Percentiles rank a stretch among this genome's conserved stretches.
Evolutionary conservation across 2,329 filamentous ascomycete genomes (phyloP).

Genomic region (Beauveria caledonica): DNA sequence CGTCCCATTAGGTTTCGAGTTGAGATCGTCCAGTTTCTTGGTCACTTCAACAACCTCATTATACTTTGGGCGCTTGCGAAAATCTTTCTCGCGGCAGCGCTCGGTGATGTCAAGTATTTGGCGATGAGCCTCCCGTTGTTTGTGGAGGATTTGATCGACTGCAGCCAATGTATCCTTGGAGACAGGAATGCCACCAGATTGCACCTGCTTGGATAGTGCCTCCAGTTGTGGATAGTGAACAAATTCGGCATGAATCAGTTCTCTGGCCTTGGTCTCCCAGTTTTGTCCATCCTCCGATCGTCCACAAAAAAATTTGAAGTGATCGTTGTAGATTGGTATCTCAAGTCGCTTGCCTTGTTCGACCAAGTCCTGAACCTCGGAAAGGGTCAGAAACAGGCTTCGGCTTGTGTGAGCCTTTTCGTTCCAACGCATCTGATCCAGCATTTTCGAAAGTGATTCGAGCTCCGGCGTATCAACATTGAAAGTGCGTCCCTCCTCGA

Average conservation of each 20-base stretch:
- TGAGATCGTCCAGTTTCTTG: constrained; percentile 77
- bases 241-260: constrained; percentile 83
- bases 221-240: constrained; percentile 94
- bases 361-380: constrained; percentile 73
- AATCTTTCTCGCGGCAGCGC: constrained; percentile 65
- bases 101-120: constrained; percentile 78
- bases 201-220: constrained; percentile 76
- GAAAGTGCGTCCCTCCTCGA: constrained; percentile 83
- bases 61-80: constrained; percentile 76
- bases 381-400: constrained; percentile 59
- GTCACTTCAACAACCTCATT: constrained; percentile 84
- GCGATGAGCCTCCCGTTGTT: constrained; percentile 88
- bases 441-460: constrained; percentile 67
- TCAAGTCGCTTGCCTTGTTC: constrained; percentile 68
- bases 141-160: constrained; percentile 88
- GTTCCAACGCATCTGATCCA: constrained; percentile 85
- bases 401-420: constrained; percentile 62
- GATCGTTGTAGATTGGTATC: constrained; percentile 72
- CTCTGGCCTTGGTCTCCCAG: constrained; percentile 90
- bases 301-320: constrained; percentile 66
- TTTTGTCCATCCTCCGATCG: constrained; percentile 68
- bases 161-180: constrained; percentile 69
- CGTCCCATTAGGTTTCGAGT: constrained; percentile 85
- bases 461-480: constrained; percentile 89
- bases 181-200: constrained; percentile 63